These are phyloP conservation scores for Escovopsis sp. DNA, from an alignment of 2,329 filamentous ascomycete species.

Conservation along the genomic window DNA sequence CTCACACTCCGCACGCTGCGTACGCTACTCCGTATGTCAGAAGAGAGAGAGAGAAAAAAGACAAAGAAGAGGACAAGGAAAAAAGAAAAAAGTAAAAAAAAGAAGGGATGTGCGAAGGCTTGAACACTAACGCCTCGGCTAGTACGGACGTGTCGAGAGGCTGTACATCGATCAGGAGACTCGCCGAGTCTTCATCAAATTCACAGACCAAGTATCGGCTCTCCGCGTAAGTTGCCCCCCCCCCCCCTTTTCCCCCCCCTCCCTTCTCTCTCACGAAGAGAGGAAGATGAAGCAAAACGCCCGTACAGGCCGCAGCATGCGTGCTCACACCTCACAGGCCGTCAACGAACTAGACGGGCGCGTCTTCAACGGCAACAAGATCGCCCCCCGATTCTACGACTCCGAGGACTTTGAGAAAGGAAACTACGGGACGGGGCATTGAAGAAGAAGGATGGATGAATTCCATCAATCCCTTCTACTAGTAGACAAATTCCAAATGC, in stretches of 20 bases:
- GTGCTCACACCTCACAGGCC: constrained; percentile 30
- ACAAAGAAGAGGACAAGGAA: too few relatives aligned
- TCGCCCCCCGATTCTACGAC: constrained; percentile 72
- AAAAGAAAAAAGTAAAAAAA: not conserved
- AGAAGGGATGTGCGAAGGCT: not conserved
- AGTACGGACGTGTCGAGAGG: constrained; percentile 75
- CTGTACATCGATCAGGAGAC: constrained; percentile 56
- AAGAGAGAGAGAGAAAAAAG: not conserved
- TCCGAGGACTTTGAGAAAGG: constrained; percentile 67
- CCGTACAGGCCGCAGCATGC: constrained; percentile 17
- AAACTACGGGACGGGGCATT: constrained; percentile 23
- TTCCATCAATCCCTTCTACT: too few relatives aligned
- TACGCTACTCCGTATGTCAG: too few relatives aligned
- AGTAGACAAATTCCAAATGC: too few relatives aligned
- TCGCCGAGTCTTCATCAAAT: constrained; percentile 78
- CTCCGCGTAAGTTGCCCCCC: constrained; percentile 53
- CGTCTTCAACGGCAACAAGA: constrained; percentile 75
- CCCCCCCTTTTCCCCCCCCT: too few relatives aligned
- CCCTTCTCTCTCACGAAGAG: too few relatives aligned
- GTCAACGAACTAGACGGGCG: constrained; percentile 81
- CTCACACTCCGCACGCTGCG: too few relatives aligned
- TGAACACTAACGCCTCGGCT: constrained; percentile 3
- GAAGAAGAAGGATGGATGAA: not conserved
- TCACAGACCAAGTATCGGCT: constrained; percentile 72
- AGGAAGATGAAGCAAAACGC: too few relatives aligned